These are phyloP conservation scores for Pseudomicrostroma phylloplanum DNA, from an alignment of 1,284 basidiomycete genomes.

Conservation along the genomic window DNA sequence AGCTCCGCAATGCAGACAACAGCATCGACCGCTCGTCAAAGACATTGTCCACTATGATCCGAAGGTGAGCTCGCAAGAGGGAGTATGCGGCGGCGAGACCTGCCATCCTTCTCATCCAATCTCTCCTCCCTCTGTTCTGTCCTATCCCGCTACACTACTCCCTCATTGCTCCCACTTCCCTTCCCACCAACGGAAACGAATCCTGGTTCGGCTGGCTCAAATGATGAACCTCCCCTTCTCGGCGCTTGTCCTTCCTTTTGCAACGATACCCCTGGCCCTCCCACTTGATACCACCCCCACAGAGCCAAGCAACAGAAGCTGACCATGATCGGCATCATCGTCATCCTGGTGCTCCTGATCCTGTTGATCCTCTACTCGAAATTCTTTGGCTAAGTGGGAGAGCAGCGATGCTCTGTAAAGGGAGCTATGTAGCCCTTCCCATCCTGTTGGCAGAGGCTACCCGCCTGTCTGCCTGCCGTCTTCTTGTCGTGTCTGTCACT, in stretches of 20 bases:
- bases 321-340: conserved; percentile 43
- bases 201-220: conserved; percentile 8
- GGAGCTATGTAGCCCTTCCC: no score
- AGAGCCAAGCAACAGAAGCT: conserved; percentile 49
- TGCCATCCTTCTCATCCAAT: neutral
- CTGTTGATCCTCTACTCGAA: conserved; percentile 49
- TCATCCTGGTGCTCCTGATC: conserved; percentile 47
- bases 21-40: conserved; percentile 59
- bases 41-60: conserved; percentile 61
- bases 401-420: no score
- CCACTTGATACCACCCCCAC: conserved; percentile 9
- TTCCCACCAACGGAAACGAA: conserved; percentile 10
- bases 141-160: no score
- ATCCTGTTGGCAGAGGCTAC: no score
- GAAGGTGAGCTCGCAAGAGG: conserved; percentile 53
- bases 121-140: neutral
- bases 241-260: neutral
- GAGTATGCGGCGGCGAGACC: neutral
- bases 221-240: neutral
- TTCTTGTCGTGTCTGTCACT: no score
- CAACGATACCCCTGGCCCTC: conserved; percentile 3
- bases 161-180: conserved; percentile 1
- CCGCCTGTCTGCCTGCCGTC: no score
- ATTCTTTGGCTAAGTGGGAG: conserved; percentile 24
- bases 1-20: conserved; percentile 55